Evolutionary conservation across 257 asterid species (phyloP).

Genomic region (Cynanchum wilfordii): DNA sequence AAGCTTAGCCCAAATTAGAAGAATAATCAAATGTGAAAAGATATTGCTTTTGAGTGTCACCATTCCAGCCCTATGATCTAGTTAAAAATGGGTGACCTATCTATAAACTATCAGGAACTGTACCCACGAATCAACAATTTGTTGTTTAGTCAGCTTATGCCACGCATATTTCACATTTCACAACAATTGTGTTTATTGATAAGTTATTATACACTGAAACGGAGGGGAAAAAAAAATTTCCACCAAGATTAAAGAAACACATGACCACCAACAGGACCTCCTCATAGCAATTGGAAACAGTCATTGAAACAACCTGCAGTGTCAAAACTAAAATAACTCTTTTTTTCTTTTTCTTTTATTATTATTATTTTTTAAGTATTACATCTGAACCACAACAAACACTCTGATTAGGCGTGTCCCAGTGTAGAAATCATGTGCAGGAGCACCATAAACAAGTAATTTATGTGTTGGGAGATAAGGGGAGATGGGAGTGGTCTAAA

Average conservation of each 20-base stretch:
- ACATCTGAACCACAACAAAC: not conserved
- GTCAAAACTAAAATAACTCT: not conserved
- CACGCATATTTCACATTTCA: not conserved
- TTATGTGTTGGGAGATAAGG: not conserved
- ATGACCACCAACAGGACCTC: not conserved
- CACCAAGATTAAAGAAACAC: not conserved
- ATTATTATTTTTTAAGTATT: not conserved
- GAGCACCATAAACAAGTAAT: not conserved
- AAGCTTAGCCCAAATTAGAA: not conserved
- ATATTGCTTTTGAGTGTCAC: not conserved
- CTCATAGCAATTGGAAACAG: not conserved
- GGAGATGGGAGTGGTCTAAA: not conserved
- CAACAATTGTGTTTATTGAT: not conserved
- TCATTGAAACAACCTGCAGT: not conserved
- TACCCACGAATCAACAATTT: not conserved
- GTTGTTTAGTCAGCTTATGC: not conserved
- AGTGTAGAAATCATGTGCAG: not conserved
- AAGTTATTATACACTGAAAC: not conserved
- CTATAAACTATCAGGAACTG: not conserved
- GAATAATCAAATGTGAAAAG: not conserved
- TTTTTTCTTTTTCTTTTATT: not conserved
- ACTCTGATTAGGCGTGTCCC: too few species aligned
- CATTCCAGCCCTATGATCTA: conserved; percentile 6
- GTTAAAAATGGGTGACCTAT: not conserved
- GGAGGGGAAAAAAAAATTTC: too few species aligned